These are phyloP conservation scores for Colletotrichum ledebouriae DNA, from an alignment of 2,329 filamentous ascomycete genomes.

Conservation along the genomic window DNA sequence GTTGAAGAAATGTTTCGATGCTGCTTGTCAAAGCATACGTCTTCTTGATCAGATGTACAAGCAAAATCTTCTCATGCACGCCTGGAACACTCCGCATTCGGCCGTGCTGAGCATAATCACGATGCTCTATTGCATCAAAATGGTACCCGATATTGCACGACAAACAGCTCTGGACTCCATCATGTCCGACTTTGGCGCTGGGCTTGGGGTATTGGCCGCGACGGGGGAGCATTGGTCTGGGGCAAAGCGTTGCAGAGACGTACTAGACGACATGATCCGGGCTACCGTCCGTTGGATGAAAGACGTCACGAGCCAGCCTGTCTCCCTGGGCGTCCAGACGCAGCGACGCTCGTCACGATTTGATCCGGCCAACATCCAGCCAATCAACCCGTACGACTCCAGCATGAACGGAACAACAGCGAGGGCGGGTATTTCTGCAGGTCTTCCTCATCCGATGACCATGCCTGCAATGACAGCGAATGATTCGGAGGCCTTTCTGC, in stretches of 20 bases:
- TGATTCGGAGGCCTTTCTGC: constrained; percentile 1
- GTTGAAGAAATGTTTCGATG: constrained; percentile 58
- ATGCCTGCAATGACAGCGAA: constrained; percentile 5
- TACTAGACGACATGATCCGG: constrained; percentile 56
- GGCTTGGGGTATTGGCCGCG: constrained; percentile 63
- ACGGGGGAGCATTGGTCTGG: constrained; percentile 66
- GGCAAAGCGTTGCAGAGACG: constrained; percentile 61
- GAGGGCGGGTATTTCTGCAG: background rate
- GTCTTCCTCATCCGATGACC: constrained; percentile 1
- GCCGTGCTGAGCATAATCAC: constrained; percentile 63
- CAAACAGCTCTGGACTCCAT: constrained; percentile 49
- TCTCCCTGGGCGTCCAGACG: background rate
- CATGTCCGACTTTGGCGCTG: constrained; percentile 56
- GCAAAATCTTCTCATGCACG: constrained; percentile 60
- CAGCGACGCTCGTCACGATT: constrained; percentile 22
- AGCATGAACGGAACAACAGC: background rate
- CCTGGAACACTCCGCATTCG: constrained; percentile 63
- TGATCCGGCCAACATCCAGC: background rate
- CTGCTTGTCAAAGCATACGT: constrained; percentile 56
- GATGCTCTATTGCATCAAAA: constrained; percentile 65
- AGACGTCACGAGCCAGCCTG: constrained; percentile 7
- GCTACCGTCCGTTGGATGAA: constrained; percentile 50
- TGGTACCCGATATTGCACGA: constrained; percentile 56
- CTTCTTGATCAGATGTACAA: constrained; percentile 59
- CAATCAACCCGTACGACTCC: constrained; percentile 20